Percentiles rank a stretch among this genome's conserved stretches.
Conservation (phyloP, 768 basidiomycete species). For the Boletus rubescentipes region DNA sequence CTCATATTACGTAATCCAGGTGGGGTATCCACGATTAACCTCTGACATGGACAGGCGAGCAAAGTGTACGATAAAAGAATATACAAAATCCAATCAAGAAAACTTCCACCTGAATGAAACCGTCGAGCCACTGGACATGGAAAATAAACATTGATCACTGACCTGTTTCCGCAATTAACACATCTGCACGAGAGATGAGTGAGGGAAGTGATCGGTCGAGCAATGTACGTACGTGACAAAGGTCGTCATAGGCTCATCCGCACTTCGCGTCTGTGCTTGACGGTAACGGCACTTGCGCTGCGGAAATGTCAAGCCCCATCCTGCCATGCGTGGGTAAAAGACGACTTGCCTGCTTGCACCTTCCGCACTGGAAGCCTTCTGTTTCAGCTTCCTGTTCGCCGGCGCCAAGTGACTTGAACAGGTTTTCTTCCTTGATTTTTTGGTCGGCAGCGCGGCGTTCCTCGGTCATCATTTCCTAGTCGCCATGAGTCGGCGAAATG, state of each 20-base stretch:
- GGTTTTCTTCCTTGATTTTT: conserved; percentile 79
- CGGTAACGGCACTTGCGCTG: conserved; percentile 88
- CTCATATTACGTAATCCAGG: conserved; percentile 22
- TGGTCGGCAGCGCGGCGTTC: conserved; percentile 83
- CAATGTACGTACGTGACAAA: conserved; percentile 76
- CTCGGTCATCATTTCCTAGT: conserved; percentile 93
- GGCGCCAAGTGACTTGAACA: conserved; percentile 89
- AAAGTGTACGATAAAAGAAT: conserved; percentile 9
- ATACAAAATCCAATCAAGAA: conserved; percentile 39
- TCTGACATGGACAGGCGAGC: background rate
- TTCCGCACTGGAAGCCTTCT: conserved; percentile 93
- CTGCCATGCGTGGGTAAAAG: background rate
- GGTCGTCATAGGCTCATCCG: conserved; percentile 99
- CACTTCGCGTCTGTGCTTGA: conserved; percentile 95
- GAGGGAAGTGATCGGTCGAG: background rate
- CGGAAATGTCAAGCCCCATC: background rate
- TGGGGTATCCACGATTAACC: conserved; percentile 25
- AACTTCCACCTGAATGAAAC: conserved; percentile 55
- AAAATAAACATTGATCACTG: conserved; percentile 8
- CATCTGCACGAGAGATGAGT: conserved; percentile 42
- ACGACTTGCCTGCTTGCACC: conserved; percentile 79
- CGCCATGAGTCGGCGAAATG: background rate
- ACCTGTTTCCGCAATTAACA: conserved; percentile 65
- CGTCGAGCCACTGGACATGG: background rate
- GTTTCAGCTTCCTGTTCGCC: conserved; percentile 92